Evolutionary conservation across 140 eudicot genomes (phyloP), one percentile per base, ranked within the genome.

Genomic region (Oenanthe javanica): DNA sequence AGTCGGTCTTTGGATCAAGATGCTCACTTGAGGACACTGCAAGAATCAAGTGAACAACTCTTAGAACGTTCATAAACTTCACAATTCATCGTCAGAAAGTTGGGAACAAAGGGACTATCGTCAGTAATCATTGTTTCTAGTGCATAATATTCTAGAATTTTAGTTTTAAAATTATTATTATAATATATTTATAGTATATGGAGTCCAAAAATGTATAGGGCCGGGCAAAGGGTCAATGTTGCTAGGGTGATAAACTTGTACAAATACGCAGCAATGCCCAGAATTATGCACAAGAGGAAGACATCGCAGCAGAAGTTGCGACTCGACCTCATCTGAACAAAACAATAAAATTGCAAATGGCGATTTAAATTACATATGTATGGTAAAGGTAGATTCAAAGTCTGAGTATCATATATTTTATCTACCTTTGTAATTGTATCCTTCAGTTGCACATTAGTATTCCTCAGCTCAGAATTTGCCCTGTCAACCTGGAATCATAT

Each of bases 281-380:
- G 85, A 84, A 91, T 80, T 23, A 92, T 31, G 51, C 93, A 90
- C 78, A 87, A 13, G 36, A 91, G 84, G 84, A 91, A 79, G 83
- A 89, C 83, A 77, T 91, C 97, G 6, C 89, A 83, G 83, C 88
- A 86, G 81, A 91, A 87, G 84, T 91, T 91, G 80, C 83, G 84
- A 71, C 86, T 89, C 4, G 97, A 91, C 80, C 93, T 84, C 79
- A 91, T 77, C 97, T 91, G 89, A 13, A 77, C 38, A 63, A 10
- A 23, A 63, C 40, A 63, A 63, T 14, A 63, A 61, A 63, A 0
- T 63, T 3, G 40, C 71, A 63, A 61, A 61, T 21, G 46, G 66
- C 18, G 64, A 78, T 27, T 40, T 61, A 21, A 16, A 46, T 15
- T 4, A n/a, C 27, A 48, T 52, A 40, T 64, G 2, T 2, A 36